Evolutionary conservation across 345 rosid genomes (phyloP).

Genomic region (Odontarrhena argentea): DNA sequence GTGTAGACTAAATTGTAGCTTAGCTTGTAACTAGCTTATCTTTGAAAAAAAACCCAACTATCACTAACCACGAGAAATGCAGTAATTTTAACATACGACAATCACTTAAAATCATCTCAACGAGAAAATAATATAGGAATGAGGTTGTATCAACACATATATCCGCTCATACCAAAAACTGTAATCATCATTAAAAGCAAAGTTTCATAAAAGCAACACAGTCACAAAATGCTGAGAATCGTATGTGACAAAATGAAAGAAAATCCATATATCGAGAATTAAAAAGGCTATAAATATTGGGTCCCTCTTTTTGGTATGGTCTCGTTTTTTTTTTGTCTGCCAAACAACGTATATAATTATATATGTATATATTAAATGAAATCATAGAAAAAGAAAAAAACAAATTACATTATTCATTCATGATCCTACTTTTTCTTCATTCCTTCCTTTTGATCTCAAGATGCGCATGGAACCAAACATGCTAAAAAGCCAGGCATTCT

Average conservation of each 20-base stretch:
- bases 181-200: neutral
- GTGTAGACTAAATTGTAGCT: no score
- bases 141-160: no score
- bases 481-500: constrained; percentile 64
- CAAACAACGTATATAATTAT: constrained; percentile 30
- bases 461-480: constrained; percentile 71
- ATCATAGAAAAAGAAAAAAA: neutral
- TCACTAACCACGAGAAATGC: no score
- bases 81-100: no score
- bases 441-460: constrained; percentile 40
- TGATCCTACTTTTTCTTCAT: constrained; percentile 25
- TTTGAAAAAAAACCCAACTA: no score
- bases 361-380: constrained; percentile 26
- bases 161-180: neutral
- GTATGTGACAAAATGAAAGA: constrained; percentile 16
- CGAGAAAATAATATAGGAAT: no score
- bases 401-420: constrained; percentile 38
- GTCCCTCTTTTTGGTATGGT: constrained; percentile 31
- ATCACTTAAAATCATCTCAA: no score
- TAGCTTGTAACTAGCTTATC: no score
- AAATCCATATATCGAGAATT: neutral
- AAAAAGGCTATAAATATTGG: constrained; percentile 12
- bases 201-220: constrained; percentile 20
- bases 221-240: constrained; percentile 6
- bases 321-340: constrained; percentile 25